These are phyloP conservation scores for Colletotrichum tamarilloi DNA, from an alignment of 2,329 filamentous ascomycete genomes.

Conservation along the genomic window DNA sequence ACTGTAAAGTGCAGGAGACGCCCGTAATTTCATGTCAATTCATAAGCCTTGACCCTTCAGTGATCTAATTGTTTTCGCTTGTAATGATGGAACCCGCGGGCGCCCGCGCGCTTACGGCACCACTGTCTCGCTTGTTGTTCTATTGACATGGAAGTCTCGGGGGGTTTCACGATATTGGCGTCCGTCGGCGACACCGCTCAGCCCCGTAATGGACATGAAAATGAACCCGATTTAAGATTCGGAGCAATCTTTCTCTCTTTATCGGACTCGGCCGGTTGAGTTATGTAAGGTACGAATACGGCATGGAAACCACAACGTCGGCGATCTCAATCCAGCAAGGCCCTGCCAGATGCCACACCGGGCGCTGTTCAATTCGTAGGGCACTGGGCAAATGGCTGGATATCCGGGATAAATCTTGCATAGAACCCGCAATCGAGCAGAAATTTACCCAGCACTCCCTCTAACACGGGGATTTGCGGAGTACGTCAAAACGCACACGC, in stretches of 20 bases:
- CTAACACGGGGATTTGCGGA: neutral
- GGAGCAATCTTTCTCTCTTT: neutral
- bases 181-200: neutral
- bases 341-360: neutral
- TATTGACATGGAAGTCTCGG: neutral
- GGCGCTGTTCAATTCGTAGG: neutral
- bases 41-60: neutral
- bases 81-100: neutral
- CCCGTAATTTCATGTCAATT: neutral
- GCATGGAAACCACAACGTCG: neutral
- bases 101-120: neutral
- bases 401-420: neutral
- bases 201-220: neutral
- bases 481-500: neutral
- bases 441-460: neutral
- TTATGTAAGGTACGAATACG: neutral
- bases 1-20: neutral
- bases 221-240: neutral
- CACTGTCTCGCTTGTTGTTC: neutral
- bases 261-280: neutral
- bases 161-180: neutral
- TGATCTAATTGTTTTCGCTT: neutral
- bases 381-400: neutral
- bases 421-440: neutral
- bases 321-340: neutral